A percentile compares a stretch with the other conserved stretches of the same genome.
Evolutionary conservation across 2,329 filamentous ascomycete species (phyloP).

Genomic region (Fusarium sublunatum): DNA sequence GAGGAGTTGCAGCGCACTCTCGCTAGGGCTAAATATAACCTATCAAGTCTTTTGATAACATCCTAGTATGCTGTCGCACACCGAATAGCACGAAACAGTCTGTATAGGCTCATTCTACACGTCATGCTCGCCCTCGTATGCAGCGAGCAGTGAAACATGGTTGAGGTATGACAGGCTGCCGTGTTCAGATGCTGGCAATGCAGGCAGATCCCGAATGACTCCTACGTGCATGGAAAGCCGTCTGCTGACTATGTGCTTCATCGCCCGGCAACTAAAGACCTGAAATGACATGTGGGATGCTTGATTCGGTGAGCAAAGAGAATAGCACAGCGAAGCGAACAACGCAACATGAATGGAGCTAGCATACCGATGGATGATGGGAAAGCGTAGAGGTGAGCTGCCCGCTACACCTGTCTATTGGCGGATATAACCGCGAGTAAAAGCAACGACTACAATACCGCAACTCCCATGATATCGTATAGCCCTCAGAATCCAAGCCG

Average conservation of each 20-base stretch:
- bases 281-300: slow-evolving; percentile 26
- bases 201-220: slow-evolving; percentile 45
- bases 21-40: slow-evolving; percentile 12
- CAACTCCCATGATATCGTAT: slow-evolving; percentile 37
- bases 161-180: slow-evolving; percentile 41
- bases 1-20: slow-evolving; percentile 13
- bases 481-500: slow-evolving; percentile 34
- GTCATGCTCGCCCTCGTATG: slow-evolving; percentile 34
- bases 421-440: slow-evolving; percentile 4
- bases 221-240: slow-evolving; percentile 37
- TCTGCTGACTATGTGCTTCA: slow-evolving; percentile 43
- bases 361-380: slow-evolving; percentile 21
- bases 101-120: slow-evolving; percentile 18
- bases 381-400: slow-evolving; percentile 13
- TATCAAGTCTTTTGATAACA: slow-evolving; percentile 9
- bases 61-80: slow-evolving; percentile 15
- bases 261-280: slow-evolving; percentile 21
- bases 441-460: slow-evolving; percentile 25
- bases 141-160: slow-evolving; percentile 40
- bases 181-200: slow-evolving; percentile 43
- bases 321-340: slow-evolving; percentile 9
- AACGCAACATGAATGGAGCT: slow-evolving; percentile 25
- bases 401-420: slow-evolving; percentile 12
- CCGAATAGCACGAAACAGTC: slow-evolving; percentile 20
- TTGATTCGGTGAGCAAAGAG: slow-evolving; percentile 14